Evolutionary conservation across 495 filamentous ascomycete species (phyloP), one percentile per base, ranked within the genome.

Genomic region (Bryoglossum gracile): DNA sequence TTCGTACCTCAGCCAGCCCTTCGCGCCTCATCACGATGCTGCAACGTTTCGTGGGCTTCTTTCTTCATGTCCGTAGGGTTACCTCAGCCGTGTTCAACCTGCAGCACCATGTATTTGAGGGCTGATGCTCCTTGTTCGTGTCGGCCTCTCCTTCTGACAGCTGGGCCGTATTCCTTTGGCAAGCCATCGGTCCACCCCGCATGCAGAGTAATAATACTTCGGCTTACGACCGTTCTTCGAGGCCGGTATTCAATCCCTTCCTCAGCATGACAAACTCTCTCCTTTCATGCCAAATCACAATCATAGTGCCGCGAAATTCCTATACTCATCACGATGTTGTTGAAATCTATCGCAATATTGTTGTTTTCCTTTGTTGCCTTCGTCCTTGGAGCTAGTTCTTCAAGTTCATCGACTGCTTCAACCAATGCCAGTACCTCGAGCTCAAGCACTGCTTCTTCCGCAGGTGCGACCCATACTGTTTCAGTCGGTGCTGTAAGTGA

Each of bases 401-500:
- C 26, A 30, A 13, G 13, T 13, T 5, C 9, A 13, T 5, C n/a
- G n/a, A 9, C 35, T 13, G 18, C 37, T 6, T 3, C 41, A 18
- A 43, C 40, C 6, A 34, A n/a, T 19, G 18, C 38, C 28, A 46
- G n/a, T 8, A 16, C 43, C 0, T 13, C 60, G 8, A 4, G 13
- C 8, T n/a, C n/a, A n/a, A 28, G 44, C 4, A 47, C 50, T 8
- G 55, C 63, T 11, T 25, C 34, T 3, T 28, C 54, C 10, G 19
- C 56, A 3, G 54, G 42, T n/a, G 39, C 44, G 34, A 66, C 62
- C 24, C 49, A 60, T 23, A 48, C 45, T 9, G 55, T 67, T 18
- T 41, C 49, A 1, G 65, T 67, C n/a, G 66, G 65, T 30, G 53
- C 49, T 6, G 65, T 66, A 60, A 11, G 63, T 54, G 4, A 33